These are phyloP conservation scores for Iodosphaeria phyllophila DNA, from an alignment of 2,329 filamentous ascomycete species.

Conservation along the genomic window DNA sequence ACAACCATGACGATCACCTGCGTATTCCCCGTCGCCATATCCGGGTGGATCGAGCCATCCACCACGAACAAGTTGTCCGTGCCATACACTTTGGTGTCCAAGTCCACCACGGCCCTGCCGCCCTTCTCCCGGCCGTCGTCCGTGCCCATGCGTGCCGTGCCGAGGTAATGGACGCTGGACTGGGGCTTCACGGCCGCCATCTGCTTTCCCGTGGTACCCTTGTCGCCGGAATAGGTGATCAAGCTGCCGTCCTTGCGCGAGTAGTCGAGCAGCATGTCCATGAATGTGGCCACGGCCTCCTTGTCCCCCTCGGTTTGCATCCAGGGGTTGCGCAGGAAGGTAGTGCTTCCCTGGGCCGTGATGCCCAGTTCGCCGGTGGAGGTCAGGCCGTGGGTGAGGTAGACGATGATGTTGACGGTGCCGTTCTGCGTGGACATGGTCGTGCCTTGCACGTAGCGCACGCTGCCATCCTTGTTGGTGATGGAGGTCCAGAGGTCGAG, in stretches of 20 bases:
- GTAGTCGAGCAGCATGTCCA: constrained; percentile 4
- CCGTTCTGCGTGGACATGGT: constrained; percentile 5
- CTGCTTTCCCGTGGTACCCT: not conserved
- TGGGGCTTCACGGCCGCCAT: not conserved
- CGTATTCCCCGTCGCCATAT: constrained; percentile 50
- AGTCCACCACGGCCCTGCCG: constrained; percentile 41
- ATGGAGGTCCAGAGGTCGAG: constrained; percentile 8
- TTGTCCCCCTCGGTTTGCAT: constrained; percentile 7
- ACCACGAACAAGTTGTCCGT: constrained; percentile 52
- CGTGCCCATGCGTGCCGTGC: constrained; percentile 41
- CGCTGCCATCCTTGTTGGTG: constrained; percentile 7
- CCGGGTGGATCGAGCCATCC: constrained; percentile 50
- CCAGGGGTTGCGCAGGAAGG: constrained; percentile 7
- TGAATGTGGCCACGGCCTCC: constrained; percentile 4
- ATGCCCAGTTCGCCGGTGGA: constrained; percentile 9
- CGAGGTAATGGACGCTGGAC: constrained; percentile 4
- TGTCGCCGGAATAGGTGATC: too few species aligned
- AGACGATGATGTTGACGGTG: constrained; percentile 6
- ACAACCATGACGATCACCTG: constrained; percentile 20
- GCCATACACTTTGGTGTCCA: constrained; percentile 44
- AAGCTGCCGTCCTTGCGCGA: not conserved
- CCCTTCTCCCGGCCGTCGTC: constrained; percentile 31
- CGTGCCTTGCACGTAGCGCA: constrained; percentile 10
- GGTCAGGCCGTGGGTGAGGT: constrained; percentile 10
- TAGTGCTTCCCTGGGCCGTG: constrained; percentile 7